Percentiles rank a stretch among this genome's conserved stretches.
Evolutionary conservation across 305 asterid genomes (phyloP).

Genomic region (Fraxinus ornus): DNA sequence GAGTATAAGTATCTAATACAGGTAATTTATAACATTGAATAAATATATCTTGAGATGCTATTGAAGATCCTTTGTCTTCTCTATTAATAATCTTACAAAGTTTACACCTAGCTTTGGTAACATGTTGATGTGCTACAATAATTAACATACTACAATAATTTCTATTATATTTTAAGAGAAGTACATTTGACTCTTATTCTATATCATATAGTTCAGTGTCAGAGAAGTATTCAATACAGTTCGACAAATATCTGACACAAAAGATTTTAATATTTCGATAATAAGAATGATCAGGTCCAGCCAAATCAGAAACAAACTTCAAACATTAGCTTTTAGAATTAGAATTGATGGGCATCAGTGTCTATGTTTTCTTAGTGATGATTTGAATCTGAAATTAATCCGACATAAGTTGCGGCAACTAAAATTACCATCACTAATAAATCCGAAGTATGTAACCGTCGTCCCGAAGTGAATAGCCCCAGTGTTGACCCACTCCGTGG

Average conservation of each 20-base stretch:
- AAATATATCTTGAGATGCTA: neutral
- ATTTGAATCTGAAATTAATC: conserved; percentile 1
- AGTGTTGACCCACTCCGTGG: conserved; percentile 91
- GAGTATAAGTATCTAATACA: neutral
- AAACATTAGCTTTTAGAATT: conserved; percentile 9
- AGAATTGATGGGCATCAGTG: conserved; percentile 11
- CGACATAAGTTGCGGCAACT: conserved; percentile 19
- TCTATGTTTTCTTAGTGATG: conserved; percentile 3
- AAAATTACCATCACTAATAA: conserved; percentile 85
- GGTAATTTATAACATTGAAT: neutral
- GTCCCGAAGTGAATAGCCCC: conserved; percentile 95
- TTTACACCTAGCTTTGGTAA: neutral
- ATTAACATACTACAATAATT: neutral
- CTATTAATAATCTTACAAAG: neutral
- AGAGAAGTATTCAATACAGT: neutral
- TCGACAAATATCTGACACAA: neutral
- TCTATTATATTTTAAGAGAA: neutral
- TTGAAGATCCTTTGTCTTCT: neutral
- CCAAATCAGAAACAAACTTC: conserved; percentile 17
- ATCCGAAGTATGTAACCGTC: conserved; percentile 92
- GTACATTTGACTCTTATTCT: neutral
- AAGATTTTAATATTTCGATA: neutral
- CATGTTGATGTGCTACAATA: neutral
- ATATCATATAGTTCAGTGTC: neutral
- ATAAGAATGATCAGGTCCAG: conserved; percentile 6